Conservation (phyloP, 345 rosid species). For the Syzygium aromaticum region DNA sequence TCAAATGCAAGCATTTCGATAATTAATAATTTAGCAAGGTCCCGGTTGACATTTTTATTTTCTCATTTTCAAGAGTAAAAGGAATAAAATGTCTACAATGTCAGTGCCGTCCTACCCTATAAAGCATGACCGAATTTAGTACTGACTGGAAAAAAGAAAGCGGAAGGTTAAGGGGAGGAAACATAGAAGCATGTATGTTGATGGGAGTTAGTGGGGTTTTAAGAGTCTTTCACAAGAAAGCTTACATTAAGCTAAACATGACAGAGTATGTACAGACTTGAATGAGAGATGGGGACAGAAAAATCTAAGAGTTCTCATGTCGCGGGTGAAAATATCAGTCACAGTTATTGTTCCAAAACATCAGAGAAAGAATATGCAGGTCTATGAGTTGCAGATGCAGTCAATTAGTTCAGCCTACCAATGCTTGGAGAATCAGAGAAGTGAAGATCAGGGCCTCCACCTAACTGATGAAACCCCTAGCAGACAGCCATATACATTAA, state of each 20-base stretch:
- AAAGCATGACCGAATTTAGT: not conserved
- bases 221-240: not conserved
- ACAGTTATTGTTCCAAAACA: not conserved
- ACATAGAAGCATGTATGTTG: not conserved
- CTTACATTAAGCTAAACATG: not conserved
- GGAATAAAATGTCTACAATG: not conserved
- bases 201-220: not conserved
- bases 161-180: not conserved
- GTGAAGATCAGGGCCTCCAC: constrained; percentile 6
- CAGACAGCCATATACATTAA: constrained; percentile 6
- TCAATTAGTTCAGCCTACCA: not conserved
- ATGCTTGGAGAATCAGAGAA: constrained; percentile 8
- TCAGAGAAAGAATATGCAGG: not conserved
- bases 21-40: not conserved
- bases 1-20: not conserved
- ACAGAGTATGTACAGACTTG: not conserved
- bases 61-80: not conserved
- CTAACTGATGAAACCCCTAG: constrained; percentile 1
- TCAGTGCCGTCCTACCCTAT: not conserved
- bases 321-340: not conserved
- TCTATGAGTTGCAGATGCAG: not conserved
- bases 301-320: not conserved
- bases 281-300: not conserved
- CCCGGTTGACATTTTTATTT: not conserved
- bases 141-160: not conserved